phyloP scores from a whole-genome alignment of 257 asterid genomes.

The Gardenia jasminoides region DNA sequence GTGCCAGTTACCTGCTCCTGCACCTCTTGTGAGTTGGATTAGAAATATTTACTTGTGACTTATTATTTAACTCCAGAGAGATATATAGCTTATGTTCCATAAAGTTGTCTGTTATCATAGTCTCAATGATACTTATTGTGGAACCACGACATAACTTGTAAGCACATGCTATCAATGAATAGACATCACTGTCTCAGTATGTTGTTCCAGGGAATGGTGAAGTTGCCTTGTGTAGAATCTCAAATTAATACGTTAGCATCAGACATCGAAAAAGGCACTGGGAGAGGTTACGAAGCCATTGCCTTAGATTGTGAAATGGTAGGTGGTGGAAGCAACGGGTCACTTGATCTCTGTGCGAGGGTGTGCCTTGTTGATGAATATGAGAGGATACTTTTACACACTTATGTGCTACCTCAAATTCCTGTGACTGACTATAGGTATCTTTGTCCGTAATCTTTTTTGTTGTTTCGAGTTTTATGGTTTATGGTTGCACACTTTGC shows the following conservation, averaged over 20 bases:
- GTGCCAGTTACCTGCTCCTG: slow-evolving; percentile 44
- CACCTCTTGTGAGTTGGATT: slow-evolving; percentile 35
- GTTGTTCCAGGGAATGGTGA: slow-evolving; percentile 26
- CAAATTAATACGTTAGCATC: slow-evolving; percentile 26
- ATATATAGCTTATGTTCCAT: neutral
- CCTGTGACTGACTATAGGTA: slow-evolving; percentile 53
- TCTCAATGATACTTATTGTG: neutral
- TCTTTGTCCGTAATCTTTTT: slow-evolving; percentile 6
- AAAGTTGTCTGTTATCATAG: neutral
- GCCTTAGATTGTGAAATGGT: slow-evolving; percentile 57
- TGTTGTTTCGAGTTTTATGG: neutral
- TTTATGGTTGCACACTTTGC: slow-evolving; percentile 6
- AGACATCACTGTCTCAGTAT: neutral
- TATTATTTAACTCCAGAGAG: neutral
- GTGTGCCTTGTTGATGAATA: slow-evolving; percentile 54
- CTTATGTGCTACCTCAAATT: slow-evolving; percentile 45
- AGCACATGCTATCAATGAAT: neutral
- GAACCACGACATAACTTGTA: neutral
- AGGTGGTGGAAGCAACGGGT: slow-evolving; percentile 58
- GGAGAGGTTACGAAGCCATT: slow-evolving; percentile 34
- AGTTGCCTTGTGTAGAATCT: slow-evolving; percentile 27
- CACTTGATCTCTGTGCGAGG: slow-evolving; percentile 54
- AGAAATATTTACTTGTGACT: neutral
- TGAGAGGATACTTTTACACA: slow-evolving; percentile 43
- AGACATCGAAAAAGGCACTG: neutral